phyloP scores from a whole-genome alignment of 2,329 filamentous ascomycete genomes.

The Parafenestella ontariensis region DNA sequence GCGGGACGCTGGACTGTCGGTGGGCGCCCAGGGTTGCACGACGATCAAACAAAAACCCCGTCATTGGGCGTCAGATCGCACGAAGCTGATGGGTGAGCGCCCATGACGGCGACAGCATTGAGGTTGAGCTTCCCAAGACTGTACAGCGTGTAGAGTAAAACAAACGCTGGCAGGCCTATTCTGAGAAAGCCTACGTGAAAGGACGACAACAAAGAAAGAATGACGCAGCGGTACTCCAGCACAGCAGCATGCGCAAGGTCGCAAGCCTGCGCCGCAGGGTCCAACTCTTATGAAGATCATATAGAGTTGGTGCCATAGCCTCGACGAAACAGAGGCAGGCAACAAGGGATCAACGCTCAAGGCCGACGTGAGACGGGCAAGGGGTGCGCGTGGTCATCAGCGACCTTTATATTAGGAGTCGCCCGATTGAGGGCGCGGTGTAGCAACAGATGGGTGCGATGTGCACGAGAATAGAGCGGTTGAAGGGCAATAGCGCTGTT shows the following conservation, averaged over 20 bases:
- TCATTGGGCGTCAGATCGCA: slow-evolving; percentile 11
- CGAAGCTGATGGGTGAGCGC: background rate
- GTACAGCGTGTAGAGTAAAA: background rate
- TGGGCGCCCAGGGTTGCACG: slow-evolving; percentile 18
- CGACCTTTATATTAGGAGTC: slow-evolving; percentile 2
- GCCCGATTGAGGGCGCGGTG: background rate
- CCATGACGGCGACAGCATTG: background rate
- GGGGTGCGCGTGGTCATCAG: slow-evolving; percentile 19
- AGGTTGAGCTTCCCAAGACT: background rate
- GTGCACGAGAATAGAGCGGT: too few relatives aligned
- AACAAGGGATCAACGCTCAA: slow-evolving; percentile 30
- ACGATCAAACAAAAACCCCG: slow-evolving; percentile 27
- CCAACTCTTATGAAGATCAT: slow-evolving; percentile 35
- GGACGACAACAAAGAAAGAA: slow-evolving; percentile 4
- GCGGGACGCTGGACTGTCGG: slow-evolving; percentile 17
- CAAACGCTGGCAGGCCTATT: background rate
- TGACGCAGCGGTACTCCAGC: slow-evolving; percentile 9
- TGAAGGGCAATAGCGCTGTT: too few relatives aligned
- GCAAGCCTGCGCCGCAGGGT: slow-evolving; percentile 32
- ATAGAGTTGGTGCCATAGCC: slow-evolving; percentile 19
- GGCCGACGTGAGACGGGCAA: slow-evolving; percentile 17
- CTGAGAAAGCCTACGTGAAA: background rate
- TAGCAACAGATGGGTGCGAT: background rate
- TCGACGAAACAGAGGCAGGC: slow-evolving; percentile 23
- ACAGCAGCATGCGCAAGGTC: slow-evolving; percentile 4